Conservation (phyloP, 1,284 basidiomycete genomes). For the Dichomitus squalens region DNA sequence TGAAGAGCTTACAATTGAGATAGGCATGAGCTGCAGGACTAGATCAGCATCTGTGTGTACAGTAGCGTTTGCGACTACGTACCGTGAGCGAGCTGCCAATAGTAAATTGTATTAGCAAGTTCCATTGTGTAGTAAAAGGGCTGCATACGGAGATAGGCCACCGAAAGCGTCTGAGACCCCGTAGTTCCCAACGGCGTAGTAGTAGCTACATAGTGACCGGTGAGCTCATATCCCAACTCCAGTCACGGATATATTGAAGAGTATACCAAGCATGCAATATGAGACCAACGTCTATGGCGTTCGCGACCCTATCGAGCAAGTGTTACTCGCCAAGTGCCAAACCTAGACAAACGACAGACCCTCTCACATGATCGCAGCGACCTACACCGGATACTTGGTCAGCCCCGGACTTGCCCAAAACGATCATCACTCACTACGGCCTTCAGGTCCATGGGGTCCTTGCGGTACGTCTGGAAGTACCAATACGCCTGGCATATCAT, state of each 20-base stretch:
- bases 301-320: not conserved
- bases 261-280: not conserved
- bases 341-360: not conserved
- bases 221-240: not conserved
- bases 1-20: not conserved
- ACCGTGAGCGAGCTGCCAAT: not conserved
- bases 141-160: not conserved
- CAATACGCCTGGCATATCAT: not conserved
- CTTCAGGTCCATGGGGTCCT: not conserved
- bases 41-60: not conserved
- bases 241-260: not conserved
- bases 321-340: not conserved
- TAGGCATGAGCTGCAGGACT: not conserved
- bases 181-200: not conserved
- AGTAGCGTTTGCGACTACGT: not conserved
- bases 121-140: too few species aligned
- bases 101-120: not conserved
- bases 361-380: not conserved
- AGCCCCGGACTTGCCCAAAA: too few species aligned
- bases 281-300: not conserved
- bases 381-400: not conserved
- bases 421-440: not conserved
- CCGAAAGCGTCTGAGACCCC: not conserved
- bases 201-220: not conserved
- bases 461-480: not conserved